Base-by-base conservation (phyloP, 73 alveolate genomes). In the Symbiodinium natans region DNA sequence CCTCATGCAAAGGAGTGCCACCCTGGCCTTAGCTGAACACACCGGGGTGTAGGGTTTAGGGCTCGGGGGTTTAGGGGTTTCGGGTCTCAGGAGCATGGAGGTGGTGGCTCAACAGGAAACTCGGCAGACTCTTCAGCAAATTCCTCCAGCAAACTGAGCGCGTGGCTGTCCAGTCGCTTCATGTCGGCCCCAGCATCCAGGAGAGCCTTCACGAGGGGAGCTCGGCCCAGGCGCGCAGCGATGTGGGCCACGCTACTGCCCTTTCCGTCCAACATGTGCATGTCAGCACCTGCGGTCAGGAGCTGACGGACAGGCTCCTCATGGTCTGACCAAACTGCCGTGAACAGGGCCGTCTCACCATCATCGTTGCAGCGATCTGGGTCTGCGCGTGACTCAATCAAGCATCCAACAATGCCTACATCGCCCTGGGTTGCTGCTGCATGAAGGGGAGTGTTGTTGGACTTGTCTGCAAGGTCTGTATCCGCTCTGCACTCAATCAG, bases 351-450 rank as follows among this genome's bases (percentile, higher is more conserved):
- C 80, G 80, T 63, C 31, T 63, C 80, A 63, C 80, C 38, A 13
- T 63, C 80, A n/a, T 63, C 80, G 80, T 63, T 63, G 80, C 38
- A 25, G 29, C 80, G 33, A 63, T 63, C 36, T 23, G 80, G 80
- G 33, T 63, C 80, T 23, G 80, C 80, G 11, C 80, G 80, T 13
- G 80, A 31, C 27, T 23, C 17, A 27, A 63, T 13, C 36, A 63
- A 29, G 80, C 36, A 25, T 63, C 36, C 38, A 36, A 63, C 80
- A 0, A 63, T 63, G 80, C 36, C 80, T 13, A 63, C 36, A 17
- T 63, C 80, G 27, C 80, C 80, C 13, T 63, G 80, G 38, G 80
- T 63, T 63, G 80, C 80, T 13, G 80, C 80, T 63, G 80, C 80
- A n/a, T 63, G 80, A 31, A 63, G 80, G 33, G 80, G 80, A 9